phyloP scores from a whole-genome alignment of 495 filamentous ascomycete species.

The Penicillium longicatenatum region DNA sequence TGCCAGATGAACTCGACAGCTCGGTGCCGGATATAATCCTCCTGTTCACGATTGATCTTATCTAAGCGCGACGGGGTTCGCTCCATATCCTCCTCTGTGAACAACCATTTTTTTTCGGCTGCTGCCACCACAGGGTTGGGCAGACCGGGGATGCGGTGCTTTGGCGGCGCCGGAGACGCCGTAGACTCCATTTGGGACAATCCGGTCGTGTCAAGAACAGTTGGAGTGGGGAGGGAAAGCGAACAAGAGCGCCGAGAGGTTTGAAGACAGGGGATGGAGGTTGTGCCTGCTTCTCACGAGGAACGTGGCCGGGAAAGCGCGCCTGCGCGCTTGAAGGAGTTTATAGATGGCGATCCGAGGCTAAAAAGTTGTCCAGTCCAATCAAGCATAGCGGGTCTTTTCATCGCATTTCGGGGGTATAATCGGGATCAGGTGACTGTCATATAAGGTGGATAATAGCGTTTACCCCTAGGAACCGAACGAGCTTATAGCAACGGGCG shows the following conservation, averaged over 20 bases:
- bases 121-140: constrained; percentile 53
- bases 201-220: neutral
- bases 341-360: constrained; percentile 14
- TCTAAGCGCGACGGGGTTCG: constrained; percentile 83
- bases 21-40: constrained; percentile 78
- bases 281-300: neutral
- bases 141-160: constrained; percentile 50
- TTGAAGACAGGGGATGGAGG: neutral
- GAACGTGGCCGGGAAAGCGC: constrained; percentile 13
- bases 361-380: constrained; percentile 15
- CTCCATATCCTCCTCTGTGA: constrained; percentile 77
- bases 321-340: constrained; percentile 18
- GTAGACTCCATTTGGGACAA: constrained; percentile 34
- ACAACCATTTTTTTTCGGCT: constrained; percentile 80
- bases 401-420: constrained; percentile 29
- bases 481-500: constrained; percentile 1
- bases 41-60: constrained; percentile 72
- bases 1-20: constrained; percentile 96
- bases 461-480: neutral
- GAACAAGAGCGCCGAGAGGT: neutral
- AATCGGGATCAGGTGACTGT: neutral
- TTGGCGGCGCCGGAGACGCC: constrained; percentile 26
- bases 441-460: neutral
- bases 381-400: constrained; percentile 25
- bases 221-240: neutral